Conservation (phyloP, 2,329 filamentous ascomycete species). For the Claviceps lovelessii region DNA sequence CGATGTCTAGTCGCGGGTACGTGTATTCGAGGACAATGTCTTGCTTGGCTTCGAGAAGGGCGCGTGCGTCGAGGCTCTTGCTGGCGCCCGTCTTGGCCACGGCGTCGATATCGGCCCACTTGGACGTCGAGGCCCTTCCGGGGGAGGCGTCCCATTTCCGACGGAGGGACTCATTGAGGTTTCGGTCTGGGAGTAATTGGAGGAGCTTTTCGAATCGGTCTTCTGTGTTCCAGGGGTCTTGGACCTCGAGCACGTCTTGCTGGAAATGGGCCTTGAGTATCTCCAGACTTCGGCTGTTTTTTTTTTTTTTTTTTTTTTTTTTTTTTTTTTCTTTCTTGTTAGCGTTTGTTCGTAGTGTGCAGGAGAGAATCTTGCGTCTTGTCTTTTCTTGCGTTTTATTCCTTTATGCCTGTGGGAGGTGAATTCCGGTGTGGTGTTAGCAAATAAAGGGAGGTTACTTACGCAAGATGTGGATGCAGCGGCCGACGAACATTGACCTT, state of each 20-base stretch:
- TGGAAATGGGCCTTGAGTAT: slow-evolving; percentile 77
- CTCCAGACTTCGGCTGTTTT: slow-evolving; percentile 59
- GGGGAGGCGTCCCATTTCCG: slow-evolving; percentile 86
- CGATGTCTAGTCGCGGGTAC: slow-evolving; percentile 89
- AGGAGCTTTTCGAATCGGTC: slow-evolving; percentile 67
- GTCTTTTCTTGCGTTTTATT: neutral
- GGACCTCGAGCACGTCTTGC: slow-evolving; percentile 62
- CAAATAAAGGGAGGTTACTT: slow-evolving; percentile 16
- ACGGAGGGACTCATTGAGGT: slow-evolving; percentile 61
- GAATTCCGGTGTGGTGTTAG: too few relatives aligned
- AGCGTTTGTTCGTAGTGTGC: slow-evolving; percentile 2
- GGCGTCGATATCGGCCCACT: slow-evolving; percentile 89
- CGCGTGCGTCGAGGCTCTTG: slow-evolving; percentile 55
- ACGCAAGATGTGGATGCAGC: slow-evolving; percentile 76
- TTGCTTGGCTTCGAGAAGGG: slow-evolving; percentile 78
- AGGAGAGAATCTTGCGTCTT: neutral
- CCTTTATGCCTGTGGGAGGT: too few relatives aligned
- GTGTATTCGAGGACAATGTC: slow-evolving; percentile 96
- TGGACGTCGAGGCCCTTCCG: slow-evolving; percentile 58
- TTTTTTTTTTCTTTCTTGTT: slow-evolving; percentile 14
- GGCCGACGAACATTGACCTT: slow-evolving; percentile 73
- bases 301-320: slow-evolving; percentile 12
- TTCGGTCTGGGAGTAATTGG: slow-evolving; percentile 67
- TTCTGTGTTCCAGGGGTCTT: slow-evolving; percentile 67
- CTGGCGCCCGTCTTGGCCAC: slow-evolving; percentile 64